Base-by-base conservation (phyloP, 495 filamentous ascomycete species). In the Annulohypoxylon moriforme region DNA sequence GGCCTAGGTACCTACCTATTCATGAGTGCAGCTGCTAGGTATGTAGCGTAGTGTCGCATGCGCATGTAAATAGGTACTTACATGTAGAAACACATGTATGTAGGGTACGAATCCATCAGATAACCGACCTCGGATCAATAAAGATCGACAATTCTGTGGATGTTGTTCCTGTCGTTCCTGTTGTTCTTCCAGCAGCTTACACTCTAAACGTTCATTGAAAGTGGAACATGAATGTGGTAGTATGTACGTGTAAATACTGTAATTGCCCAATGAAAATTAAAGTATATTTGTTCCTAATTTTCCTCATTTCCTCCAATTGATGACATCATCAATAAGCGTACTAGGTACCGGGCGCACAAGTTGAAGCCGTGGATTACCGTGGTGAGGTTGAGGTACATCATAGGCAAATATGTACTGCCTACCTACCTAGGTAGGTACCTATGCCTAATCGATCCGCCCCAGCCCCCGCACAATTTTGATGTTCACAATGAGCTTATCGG, bases 61-160 rank as follows among this genome's bases (percentile, higher is more conserved):
- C n/a, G 13, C 34, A 27, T 27, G 13, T 16, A 18, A 18, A 1
- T 16, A 8, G 8, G 8, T 27, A 52, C 2, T 3, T 52, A 27
- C 46, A 52, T 50, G 22, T 14, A 25, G 3, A 24, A 6, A 47
- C 20, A 10, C 34, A 38, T 38, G 42, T 53, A 47, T 22, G 36
- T 31, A 64, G 33, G 67, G 38, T 36, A 31, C 62, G 14, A 58
- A 20, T n/a, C n/a, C 11, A 66, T 49, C 20, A 52, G 50, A 69
- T 62, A 62, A 67, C 69, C 63, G 69, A 63, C 69, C 58, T 71
- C 58, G 58, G 63, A 71, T 58, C 69, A 56, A 61, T n/a, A 53
- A 46, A 46, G 53, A 46, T 55, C 16, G 25, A 44, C 60, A 13
- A 34, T 24, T 24, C 25, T 34, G 18, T 18, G 24, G 36, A 34